Evolutionary conservation across 2,329 filamentous ascomycete species (phyloP).

Genomic region (Talaromyces sp.): DNA sequence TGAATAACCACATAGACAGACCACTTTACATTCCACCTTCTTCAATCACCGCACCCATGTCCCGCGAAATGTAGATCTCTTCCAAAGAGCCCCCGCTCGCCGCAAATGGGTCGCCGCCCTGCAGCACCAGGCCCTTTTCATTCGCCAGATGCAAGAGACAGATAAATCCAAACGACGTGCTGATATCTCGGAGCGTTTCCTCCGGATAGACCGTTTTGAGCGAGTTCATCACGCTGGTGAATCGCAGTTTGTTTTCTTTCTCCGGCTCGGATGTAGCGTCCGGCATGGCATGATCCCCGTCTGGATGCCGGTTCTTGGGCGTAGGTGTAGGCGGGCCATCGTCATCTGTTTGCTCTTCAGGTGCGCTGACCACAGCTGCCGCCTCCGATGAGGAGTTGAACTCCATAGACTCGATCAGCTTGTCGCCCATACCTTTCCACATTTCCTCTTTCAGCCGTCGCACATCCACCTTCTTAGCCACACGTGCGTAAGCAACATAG

Average conservation of each 20-base stretch:
- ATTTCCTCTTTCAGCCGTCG: constrained; percentile 59
- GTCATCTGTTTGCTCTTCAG: constrained; percentile 11
- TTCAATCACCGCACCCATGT: constrained; percentile 34
- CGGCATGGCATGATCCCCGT: constrained; percentile 21
- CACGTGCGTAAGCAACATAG: constrained; percentile 60
- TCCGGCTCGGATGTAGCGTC: constrained; percentile 29
- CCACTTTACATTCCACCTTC: constrained; percentile 20
- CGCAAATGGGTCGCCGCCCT: constrained; percentile 47
- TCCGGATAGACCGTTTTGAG: constrained; percentile 81
- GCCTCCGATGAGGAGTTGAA: constrained; percentile 24
- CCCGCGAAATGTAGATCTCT: constrained; percentile 39
- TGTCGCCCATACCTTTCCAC: constrained; percentile 56
- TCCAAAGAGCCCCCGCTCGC: constrained; percentile 29
- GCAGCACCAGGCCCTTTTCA: constrained; percentile 79
- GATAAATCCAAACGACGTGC: constrained; percentile 83
- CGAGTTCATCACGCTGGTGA: constrained; percentile 87
- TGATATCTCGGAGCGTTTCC: constrained; percentile 85
- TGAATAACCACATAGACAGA: not conserved
- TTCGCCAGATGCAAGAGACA: constrained; percentile 86
- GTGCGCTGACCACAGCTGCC: constrained; percentile 17
- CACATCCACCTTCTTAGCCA: constrained; percentile 63
- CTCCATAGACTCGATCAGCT: constrained; percentile 30
- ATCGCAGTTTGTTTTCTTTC: constrained; percentile 60
- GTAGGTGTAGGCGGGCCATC: constrained; percentile 19
- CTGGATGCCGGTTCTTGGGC: constrained; percentile 25